Evolutionary conservation across 129 eudicot genomes (phyloP).

Genomic region (Rutidosis leptorrhynchoides): DNA sequence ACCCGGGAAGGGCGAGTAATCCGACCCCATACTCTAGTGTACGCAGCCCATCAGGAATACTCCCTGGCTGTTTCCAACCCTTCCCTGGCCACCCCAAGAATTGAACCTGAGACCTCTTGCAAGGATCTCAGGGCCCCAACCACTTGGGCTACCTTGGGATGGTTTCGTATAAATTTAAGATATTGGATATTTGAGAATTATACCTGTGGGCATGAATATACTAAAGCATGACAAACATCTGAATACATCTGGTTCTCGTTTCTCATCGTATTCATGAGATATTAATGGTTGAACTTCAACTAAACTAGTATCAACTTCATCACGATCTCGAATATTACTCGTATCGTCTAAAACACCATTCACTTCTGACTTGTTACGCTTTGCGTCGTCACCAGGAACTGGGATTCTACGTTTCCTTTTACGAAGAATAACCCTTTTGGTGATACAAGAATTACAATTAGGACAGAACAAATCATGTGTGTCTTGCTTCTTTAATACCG

Average conservation of each 20-base stretch:
- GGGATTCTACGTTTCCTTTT: conserved; percentile 66
- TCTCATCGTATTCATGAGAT: conserved; percentile 37
- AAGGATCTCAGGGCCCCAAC: no score
- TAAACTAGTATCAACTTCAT: conserved; percentile 23
- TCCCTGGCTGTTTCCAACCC: no score
- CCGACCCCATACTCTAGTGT: no score
- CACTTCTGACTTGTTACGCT: conserved; percentile 43
- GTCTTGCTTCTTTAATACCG: conserved; percentile 64
- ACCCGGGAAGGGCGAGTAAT: no score
- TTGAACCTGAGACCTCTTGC: no score
- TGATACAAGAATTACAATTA: conserved; percentile 86
- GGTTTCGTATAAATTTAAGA: no score
- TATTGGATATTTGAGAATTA: conserved; percentile 10
- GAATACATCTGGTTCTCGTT: conserved; percentile 57
- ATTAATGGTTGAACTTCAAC: conserved; percentile 27
- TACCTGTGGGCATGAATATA: conserved; percentile 77
- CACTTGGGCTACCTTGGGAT: no score
- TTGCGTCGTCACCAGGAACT: conserved; percentile 45
- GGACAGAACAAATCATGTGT: conserved; percentile 95
- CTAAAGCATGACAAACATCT: conserved; percentile 93
- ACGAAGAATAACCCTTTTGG: conserved; percentile 80
- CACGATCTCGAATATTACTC: conserved; percentile 25
- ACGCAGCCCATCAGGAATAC: no score
- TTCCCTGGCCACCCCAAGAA: no score
- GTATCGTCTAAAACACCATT: conserved; percentile 18